Evolutionary conservation across 192 early-diverging fungal genomes (phyloP), one percentile per base, ranked within the genome.

Genomic region (Diversispora eburnea): DNA sequence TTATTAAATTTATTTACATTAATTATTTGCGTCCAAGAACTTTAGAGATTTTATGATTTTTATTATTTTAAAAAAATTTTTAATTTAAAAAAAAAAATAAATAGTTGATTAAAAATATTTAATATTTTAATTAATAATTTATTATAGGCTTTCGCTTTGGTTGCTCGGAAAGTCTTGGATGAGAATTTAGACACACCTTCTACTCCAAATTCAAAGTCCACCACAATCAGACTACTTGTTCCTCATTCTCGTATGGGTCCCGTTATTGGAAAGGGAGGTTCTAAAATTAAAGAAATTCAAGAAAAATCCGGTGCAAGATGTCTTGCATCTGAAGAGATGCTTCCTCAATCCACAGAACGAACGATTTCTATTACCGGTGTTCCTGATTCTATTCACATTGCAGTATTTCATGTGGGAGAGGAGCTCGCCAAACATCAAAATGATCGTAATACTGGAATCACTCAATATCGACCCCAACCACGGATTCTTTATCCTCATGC

Each of bases 211-310:
- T 82, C 76, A 5, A 76, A 82, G 61, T 82, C 81, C 49, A 87
- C 90, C 3, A 86, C 90, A 7, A 88, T 98, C 71, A 89, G 94
- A 43, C 78, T 99, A 10, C 85, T 99, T 64, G 91, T 99, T 22
- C 90, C 94, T 62, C 88, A 95, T 77, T 82, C 84, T 71, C 88
- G 90, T 25, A 95, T 99, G 90, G 91, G 92, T 22, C 88, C 88
- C 56, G 82, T 99, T 69, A 97, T 99, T 77, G 97, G 97, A 22
- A 90, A 92, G 75, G 86, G 85, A 49, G 96, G 96, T 54, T 75
- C 81, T 58, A 92, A 92, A 76, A 98, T 99, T 82, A 96, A 93
- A 81, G 91, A 94, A 75, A 90, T 99, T 61, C 95, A 98, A 79
- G 92, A 96, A 57, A 78, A 84, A 54, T 93, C 92, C 20, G 90